Evolutionary conservation across 1,284 basidiomycete genomes (phyloP).

Genomic region (Coniferiporia weirii): DNA sequence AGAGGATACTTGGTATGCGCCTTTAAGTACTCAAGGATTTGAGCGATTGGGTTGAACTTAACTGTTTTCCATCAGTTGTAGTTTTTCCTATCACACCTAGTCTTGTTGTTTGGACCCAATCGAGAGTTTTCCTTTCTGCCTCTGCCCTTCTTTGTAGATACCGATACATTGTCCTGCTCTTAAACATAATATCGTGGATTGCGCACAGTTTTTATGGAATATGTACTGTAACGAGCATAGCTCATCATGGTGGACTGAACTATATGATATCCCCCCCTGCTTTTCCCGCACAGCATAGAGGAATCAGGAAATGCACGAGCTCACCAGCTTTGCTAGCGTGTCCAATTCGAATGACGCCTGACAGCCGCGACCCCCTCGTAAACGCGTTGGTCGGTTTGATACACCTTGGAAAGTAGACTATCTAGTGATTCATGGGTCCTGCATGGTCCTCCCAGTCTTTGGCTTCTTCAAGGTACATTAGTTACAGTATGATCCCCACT

Average conservation of each 20-base stretch:
- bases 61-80: background rate
- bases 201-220: background rate
- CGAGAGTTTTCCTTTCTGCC: background rate
- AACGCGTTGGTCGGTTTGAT: too few species aligned
- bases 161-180: background rate
- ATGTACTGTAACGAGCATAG: constrained; percentile 2
- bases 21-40: background rate
- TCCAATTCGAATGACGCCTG: too few species aligned
- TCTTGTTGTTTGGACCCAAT: background rate
- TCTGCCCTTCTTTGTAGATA: background rate
- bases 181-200: constrained; percentile 1
- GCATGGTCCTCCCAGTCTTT: too few species aligned
- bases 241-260: background rate
- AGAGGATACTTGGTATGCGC: background rate
- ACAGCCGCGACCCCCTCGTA: too few species aligned
- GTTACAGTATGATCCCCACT: too few species aligned
- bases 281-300: too few species aligned
- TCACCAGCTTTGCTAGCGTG: too few species aligned
- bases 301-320: too few species aligned
- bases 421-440: too few species aligned
- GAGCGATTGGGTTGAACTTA: too few species aligned
- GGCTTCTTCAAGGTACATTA: too few species aligned
- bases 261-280: background rate
- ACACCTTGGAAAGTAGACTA: too few species aligned
- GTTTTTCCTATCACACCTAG: background rate